Conservation (phyloP, 805 yeast species). For the Ogataea allantospora region DNA sequence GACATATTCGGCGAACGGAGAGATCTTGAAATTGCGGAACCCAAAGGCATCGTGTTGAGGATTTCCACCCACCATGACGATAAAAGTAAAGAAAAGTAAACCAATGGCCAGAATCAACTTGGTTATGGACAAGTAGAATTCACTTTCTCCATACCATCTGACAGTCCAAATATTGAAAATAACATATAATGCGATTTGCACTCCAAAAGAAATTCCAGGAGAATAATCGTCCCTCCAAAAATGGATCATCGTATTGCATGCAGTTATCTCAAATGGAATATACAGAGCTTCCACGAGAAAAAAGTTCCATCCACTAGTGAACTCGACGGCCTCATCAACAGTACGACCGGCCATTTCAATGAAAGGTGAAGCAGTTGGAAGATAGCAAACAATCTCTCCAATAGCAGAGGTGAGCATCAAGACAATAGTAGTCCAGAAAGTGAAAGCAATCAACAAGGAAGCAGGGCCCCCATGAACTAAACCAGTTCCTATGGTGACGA, state of each 20-base stretch:
- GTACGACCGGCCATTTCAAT: conserved; percentile 38
- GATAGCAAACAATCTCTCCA: conserved; percentile 38
- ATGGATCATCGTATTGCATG: conserved; percentile 53
- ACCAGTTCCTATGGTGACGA: conserved; percentile 38
- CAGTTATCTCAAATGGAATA: conserved; percentile 48
- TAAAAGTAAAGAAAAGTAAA: conserved; percentile 46
- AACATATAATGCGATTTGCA: conserved; percentile 43
- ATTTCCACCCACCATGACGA: conserved; percentile 58
- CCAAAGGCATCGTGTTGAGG: conserved; percentile 52
- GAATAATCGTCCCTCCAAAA: conserved; percentile 50
- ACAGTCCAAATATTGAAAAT: conserved; percentile 47
- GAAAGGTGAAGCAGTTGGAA: conserved; percentile 39
- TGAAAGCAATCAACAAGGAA: conserved; percentile 33
- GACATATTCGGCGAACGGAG: conserved; percentile 39
- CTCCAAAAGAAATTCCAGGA: conserved; percentile 45
- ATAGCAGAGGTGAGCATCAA: conserved; percentile 35
- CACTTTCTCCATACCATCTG: conserved; percentile 49
- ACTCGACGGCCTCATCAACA: conserved; percentile 39
- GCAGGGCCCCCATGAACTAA: conserved; percentile 37
- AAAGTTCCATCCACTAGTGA: conserved; percentile 37
- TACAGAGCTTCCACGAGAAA: conserved; percentile 44
- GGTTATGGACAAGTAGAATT: conserved; percentile 46
- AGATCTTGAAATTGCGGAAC: conserved; percentile 42
- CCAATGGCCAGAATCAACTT: conserved; percentile 49
- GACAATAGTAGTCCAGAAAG: conserved; percentile 34